Evolutionary conservation across 352 stramenopile genomes (phyloP), one percentile per base, ranked within the genome.

Genomic region (Pythium monospermum): DNA sequence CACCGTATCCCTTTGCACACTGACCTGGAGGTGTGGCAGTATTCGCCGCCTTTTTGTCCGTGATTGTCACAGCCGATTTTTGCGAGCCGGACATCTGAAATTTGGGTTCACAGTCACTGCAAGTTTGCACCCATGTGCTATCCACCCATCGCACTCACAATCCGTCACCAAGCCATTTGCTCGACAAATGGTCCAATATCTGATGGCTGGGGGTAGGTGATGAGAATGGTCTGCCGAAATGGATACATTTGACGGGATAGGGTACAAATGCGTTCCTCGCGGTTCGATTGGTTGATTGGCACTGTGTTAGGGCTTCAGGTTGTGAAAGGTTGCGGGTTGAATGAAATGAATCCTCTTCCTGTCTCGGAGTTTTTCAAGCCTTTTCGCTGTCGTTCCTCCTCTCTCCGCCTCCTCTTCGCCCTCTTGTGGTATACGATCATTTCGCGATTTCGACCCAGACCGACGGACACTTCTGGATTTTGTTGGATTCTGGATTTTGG

Each of bases 281-380:
- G 0, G 11, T 53, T 5, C 48, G 28, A 59, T 65, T 65, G 49
- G 57, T 37, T 23, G 7, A 55, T 41, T 38, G 15, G 11, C 16
- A 45, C 49, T 51, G 44, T 55, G 57, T 51, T 65, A 59, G 57
- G 57, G 57, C 7, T 56, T 23, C 16, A 18, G 12, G 33, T 28
- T 38, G 26, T 48, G 50, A 59, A 59, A 59, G 49, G 57, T 59
- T 59, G 49, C 49, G 57, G 50, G 49, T 65, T 59, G 57, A 59
- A 57, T 38, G 57, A 56, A 64, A 49, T 50, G 53, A 50, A 44
- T 44, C 33, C 7, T 22, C 39, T 28, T 26, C 16, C 31, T 49
- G 16, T 30, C 35, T 51, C 41, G 6, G n/a, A n/a, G n/a, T n/a
- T n/a, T n/a, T n/a, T 22, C 2, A 39, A 28, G 2, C 13, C n/a